Conservation (phyloP, 2,329 filamentous ascomycete species). For the Pseudogymnoascus sp. region DNA sequence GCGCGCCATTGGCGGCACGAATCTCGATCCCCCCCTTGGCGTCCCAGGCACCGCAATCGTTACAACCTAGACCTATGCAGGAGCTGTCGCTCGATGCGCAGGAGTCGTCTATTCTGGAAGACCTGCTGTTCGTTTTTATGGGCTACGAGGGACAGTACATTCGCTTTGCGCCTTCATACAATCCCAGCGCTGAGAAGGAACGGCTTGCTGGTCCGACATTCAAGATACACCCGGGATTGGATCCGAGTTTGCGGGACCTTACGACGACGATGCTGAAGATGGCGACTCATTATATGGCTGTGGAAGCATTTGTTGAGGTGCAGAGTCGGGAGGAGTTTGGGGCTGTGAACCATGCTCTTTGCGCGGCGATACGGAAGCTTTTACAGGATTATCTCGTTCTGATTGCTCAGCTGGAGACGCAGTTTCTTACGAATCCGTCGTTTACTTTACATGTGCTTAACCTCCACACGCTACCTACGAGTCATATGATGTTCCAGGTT, state of each 20-base stretch:
- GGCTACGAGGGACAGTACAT: conserved; percentile 98
- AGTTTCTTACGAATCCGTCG: conserved; percentile 77
- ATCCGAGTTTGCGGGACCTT: conserved; percentile 85
- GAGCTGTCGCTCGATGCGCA: conserved; percentile 74
- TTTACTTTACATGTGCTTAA: conserved; percentile 94
- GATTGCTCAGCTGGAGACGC: conserved; percentile 87
- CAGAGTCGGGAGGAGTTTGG: conserved; percentile 91
- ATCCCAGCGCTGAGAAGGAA: conserved; percentile 79
- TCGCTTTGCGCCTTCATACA: conserved; percentile 74
- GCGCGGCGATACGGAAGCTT: conserved; percentile 86
- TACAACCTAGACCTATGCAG: conserved; percentile 62
- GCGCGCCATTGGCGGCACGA: conserved; percentile 44
- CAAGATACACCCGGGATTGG: conserved; percentile 72
- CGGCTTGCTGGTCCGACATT: conserved; percentile 77
- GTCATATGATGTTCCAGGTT: conserved; percentile 84
- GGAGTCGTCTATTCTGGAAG: conserved; percentile 81
- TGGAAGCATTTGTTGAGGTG: conserved; percentile 90
- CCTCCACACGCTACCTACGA: conserved; percentile 81
- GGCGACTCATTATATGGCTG: conserved; percentile 85
- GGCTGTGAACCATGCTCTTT: conserved; percentile 89
- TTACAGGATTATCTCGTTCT: conserved; percentile 91
- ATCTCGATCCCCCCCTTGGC: conserved; percentile 65
- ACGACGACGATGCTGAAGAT: conserved; percentile 85
- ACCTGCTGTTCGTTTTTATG: conserved; percentile 93
- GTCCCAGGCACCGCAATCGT: conserved; percentile 60